phyloP scores from a whole-genome alignment of 495 filamentous ascomycete genomes.

The Saxispiralis lemnorum region DNA sequence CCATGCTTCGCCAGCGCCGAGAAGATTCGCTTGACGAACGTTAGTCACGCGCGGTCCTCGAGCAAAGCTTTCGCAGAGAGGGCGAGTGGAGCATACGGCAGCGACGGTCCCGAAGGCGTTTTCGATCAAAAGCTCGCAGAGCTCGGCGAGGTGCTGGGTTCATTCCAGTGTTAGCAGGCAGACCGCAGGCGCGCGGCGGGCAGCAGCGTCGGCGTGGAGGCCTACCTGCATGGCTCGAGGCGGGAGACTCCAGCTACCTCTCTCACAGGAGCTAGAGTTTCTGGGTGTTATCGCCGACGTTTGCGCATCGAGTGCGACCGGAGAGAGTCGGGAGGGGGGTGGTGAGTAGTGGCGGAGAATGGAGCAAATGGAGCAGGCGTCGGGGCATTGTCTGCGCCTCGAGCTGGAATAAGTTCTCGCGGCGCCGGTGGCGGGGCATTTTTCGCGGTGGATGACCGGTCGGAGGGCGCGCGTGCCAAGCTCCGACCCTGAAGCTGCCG shows the following conservation, averaged over 20 bases:
- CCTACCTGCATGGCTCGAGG: not conserved
- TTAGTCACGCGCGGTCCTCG: slow-evolving; percentile 6
- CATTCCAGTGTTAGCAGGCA: slow-evolving; percentile 1
- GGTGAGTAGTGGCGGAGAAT: not conserved
- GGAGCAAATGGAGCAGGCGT: not conserved
- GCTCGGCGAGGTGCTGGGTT: slow-evolving; percentile 38
- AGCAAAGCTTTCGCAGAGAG: not conserved
- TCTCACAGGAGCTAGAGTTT: slow-evolving; percentile 9
- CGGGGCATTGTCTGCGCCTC: not conserved
- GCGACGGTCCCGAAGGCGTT: slow-evolving; percentile 79
- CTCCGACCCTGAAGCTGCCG: not conserved
- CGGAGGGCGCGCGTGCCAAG: not conserved
- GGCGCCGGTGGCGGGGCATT: too few relatives aligned
- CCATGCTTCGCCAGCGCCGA: slow-evolving; percentile 59
- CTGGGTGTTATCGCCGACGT: slow-evolving; percentile 8
- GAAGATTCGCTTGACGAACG: slow-evolving; percentile 36
- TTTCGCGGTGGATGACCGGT: too few relatives aligned
- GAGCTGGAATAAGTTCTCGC: too few relatives aligned
- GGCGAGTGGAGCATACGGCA: slow-evolving; percentile 43
- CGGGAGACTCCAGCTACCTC: slow-evolving; percentile 3
- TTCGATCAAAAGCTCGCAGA: slow-evolving; percentile 74
- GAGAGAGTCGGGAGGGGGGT: not conserved
- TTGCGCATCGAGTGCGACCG: slow-evolving; percentile 5
- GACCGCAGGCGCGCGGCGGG: not conserved
- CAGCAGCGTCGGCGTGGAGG: not conserved